Base-by-base conservation (phyloP, 139 green algal genomes). In the Ettlia oleoabundans region DNA sequence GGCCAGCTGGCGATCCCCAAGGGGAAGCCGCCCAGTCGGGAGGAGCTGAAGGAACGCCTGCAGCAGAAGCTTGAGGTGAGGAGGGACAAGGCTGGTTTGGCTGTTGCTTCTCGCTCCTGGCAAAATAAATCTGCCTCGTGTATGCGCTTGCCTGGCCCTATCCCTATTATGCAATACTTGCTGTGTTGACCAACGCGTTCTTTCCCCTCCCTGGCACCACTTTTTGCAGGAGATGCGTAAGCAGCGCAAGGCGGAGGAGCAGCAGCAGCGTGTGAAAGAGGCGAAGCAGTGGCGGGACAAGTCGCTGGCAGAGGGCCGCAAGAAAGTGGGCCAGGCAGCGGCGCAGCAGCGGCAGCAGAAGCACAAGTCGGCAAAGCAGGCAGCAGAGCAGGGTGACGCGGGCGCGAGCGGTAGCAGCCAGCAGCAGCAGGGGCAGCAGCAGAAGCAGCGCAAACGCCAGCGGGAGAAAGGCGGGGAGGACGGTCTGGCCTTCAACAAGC, bases 21-120 rank as follows among this genome's bases (percentile, higher is more conserved):
- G 53, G 55, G 82, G 69, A 82, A 77, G 37, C 62, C 86, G 0
- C 37, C 82, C n/a, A 90, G 86, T 22, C 66, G 89, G 21, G 84
- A 94, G 32, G 89, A 92, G 82, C 88, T 95, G 53, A 76, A 87
- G 33, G 84, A 89, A 61, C 84, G 86, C 58, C 87, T 96, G 72
- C 86, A 93, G 42, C 51, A 80, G 24, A 92, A 92, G 37, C 86
- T 95, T 33, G 85, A 91, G 30, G n/a, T n/a, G n/a, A n/a, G n/a
- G n/a, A n/a, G n/a, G n/a, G n/a, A n/a, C n/a, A n/a, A n/a, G n/a
- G n/a, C n/a, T n/a, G n/a, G n/a, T n/a, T n/a, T n/a, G n/a, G n/a
- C n/a, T n/a, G n/a, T n/a, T n/a, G n/a, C n/a, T n/a, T n/a, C n/a
- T n/a, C n/a, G n/a, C n/a, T n/a, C n/a, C n/a, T n/a, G n/a, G n/a